phyloP scores from a whole-genome alignment of 176 grass and related monocot genomes.

The Avena sativa region DNA sequence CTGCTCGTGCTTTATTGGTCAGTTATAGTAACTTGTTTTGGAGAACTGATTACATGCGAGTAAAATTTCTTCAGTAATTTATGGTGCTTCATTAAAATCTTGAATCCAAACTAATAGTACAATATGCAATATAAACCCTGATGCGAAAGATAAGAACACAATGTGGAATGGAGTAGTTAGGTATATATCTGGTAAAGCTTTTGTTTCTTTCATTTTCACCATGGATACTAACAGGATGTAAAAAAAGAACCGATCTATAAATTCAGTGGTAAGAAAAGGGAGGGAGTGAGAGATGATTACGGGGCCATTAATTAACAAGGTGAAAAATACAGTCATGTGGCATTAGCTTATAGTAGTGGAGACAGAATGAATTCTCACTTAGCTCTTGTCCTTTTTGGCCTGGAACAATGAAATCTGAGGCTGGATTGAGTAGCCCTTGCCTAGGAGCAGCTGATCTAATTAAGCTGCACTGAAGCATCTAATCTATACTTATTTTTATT shows the following conservation, averaged over 20 bases:
- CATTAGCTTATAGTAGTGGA: slow-evolving; percentile 72
- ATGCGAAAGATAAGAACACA: background rate
- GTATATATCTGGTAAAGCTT: background rate
- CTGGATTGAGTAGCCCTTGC: background rate
- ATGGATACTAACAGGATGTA: background rate
- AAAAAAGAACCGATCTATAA: background rate
- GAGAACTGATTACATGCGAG: background rate
- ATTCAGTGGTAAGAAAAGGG: background rate
- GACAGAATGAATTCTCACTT: slow-evolving; percentile 54
- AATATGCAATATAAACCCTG: background rate
- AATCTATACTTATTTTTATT: background rate
- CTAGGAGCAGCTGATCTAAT: background rate
- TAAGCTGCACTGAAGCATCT: background rate
- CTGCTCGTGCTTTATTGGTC: background rate
- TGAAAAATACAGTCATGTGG: slow-evolving; percentile 60
- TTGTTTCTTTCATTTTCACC: background rate
- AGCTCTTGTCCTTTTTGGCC: background rate
- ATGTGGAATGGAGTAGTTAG: background rate
- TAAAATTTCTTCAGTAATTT: background rate
- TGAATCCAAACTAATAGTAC: background rate
- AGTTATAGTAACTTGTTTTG: background rate
- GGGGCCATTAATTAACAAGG: slow-evolving; percentile 35
- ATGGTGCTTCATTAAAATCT: background rate
- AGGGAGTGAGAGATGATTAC: slow-evolving; percentile 35
- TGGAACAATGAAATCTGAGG: background rate